Evolutionary conservation across 148 eudicot species (phyloP), one percentile per base, ranked within the genome.

Genomic region (Camellia japonica): DNA sequence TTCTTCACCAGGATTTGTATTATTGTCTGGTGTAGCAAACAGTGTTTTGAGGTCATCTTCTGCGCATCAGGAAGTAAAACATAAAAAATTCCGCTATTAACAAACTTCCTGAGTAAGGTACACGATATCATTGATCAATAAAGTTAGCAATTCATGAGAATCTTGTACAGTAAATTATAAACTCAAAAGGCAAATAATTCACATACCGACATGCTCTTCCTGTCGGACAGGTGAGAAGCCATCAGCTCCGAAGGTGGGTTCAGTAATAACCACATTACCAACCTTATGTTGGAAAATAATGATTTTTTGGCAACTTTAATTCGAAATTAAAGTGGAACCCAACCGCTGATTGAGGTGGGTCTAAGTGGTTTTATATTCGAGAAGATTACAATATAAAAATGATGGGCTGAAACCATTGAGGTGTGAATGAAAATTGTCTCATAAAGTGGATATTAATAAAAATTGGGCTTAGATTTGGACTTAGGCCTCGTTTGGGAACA

Each of bases 1-100:
- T 13, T 8, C 59, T 18, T 58, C 61, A 23, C n/a, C 42, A 44
- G 69, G 23, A 58, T 15, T 12, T 11, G 13, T 9, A 11, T 16
- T 49, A 15, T 68, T 75, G 47, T 49, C 54, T 81, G 83, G 83
- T 58, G 79, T 68, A 43, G 83, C 75, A 68, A 81, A 81, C 44
- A 58, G 79, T 16, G 18, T 11, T 68, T 76, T 46, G 18, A 67
- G 69, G 18, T 59, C 55, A 69, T 76, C 63, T 44, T 49, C 83
- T 58, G 74, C 74, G 1, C 13, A 47, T 46, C 23, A 70, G 47
- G 30, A 70, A 47, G 41, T 9, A 70, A 47, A 30, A 30, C 30
- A 30, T 30, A 23, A 30, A 30, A 30, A 8, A 47, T n/a, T n/a
- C 19, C 3, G 3, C 30, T 47, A n/a, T 46, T 18, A 70, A 10